Evolutionary conservation across 163 green algal species (phyloP).

Genomic region (Volvox carteri): DNA sequence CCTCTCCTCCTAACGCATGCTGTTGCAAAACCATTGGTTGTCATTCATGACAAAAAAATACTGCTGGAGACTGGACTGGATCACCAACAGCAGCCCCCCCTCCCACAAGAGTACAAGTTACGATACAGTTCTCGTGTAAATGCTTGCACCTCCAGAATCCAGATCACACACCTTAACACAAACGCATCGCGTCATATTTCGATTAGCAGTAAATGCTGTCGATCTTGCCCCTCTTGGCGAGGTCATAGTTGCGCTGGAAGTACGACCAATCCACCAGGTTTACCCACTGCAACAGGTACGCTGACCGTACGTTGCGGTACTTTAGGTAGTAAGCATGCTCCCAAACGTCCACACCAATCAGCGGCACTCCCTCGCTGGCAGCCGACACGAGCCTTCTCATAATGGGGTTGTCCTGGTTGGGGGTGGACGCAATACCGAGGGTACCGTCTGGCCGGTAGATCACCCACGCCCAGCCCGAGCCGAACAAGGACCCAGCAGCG

Average conservation of each 20-base stretch:
- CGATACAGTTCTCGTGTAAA: too few species aligned
- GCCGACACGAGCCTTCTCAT: background rate
- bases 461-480: slow-evolving; percentile 68
- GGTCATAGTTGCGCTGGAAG: slow-evolving; percentile 41
- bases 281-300: slow-evolving; percentile 31
- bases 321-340: slow-evolving; percentile 70
- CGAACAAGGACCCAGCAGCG: slow-evolving; percentile 55
- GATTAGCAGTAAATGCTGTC: slow-evolving; percentile 23
- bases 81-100: too few species aligned
- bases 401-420: slow-evolving; percentile 70
- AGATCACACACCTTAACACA: background rate
- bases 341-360: slow-evolving; percentile 70
- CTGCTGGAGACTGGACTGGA: too few species aligned
- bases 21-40: too few species aligned
- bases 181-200: too few species aligned
- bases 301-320: slow-evolving; percentile 33
- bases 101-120: too few species aligned
- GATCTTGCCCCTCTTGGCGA: background rate
- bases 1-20: too few species aligned
- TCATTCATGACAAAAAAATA: too few species aligned
- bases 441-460: background rate
- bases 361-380: slow-evolving; percentile 35
- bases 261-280: slow-evolving; percentile 5
- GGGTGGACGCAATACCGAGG: slow-evolving; percentile 55
- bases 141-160: background rate